phyloP scores from a whole-genome alignment of 176 grass and related monocot genomes.

The Bolboschoenus planiculmis region DNA sequence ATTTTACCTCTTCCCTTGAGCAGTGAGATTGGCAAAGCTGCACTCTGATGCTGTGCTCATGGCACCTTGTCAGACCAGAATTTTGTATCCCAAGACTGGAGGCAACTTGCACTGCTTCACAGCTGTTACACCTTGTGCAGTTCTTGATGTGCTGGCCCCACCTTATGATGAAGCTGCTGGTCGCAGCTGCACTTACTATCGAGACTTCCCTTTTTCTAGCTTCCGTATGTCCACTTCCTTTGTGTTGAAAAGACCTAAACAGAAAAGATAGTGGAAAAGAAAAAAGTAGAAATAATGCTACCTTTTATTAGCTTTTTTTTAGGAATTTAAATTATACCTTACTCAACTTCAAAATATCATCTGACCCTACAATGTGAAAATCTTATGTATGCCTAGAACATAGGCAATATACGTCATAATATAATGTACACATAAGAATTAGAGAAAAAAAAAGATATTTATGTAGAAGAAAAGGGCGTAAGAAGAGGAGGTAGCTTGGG shows the following conservation, averaged over 20 bases:
- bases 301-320: neutral
- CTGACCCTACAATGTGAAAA: neutral
- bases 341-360: neutral
- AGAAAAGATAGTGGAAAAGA: neutral
- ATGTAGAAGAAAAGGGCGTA: neutral
- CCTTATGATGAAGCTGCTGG: slow-evolving; percentile 48
- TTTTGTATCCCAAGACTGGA: slow-evolving; percentile 69
- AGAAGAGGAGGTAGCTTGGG: neutral
- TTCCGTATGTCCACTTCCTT: slow-evolving; percentile 12
- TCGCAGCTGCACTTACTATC: slow-evolving; percentile 64
- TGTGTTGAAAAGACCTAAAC: neutral
- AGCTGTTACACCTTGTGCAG: slow-evolving; percentile 64
- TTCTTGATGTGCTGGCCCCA: slow-evolving; percentile 74
- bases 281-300: neutral
- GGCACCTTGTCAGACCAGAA: slow-evolving; percentile 35
- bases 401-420: neutral
- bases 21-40: slow-evolving; percentile 55
- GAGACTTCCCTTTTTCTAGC: slow-evolving; percentile 25
- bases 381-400: neutral
- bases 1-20: slow-evolving; percentile 10
- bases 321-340: neutral
- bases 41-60: slow-evolving; percentile 52
- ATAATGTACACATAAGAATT: neutral
- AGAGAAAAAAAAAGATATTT: neutral
- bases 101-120: slow-evolving; percentile 90